Conservation (phyloP, 495 filamentous ascomycete species). For the Aspergillus bertholletiae region DNA sequence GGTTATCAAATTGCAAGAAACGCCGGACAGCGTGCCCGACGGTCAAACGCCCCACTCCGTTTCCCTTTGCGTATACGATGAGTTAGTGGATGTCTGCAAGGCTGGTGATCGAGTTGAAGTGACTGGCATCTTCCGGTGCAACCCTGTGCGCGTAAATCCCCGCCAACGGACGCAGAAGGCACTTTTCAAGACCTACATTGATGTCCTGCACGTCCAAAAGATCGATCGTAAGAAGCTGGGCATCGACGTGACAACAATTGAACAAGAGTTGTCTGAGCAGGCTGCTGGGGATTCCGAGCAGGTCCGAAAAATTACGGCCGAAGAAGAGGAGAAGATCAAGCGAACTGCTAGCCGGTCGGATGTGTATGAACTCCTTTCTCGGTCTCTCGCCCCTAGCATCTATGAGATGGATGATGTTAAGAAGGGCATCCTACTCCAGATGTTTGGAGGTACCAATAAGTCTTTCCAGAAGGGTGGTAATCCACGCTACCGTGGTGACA, state of each 20-base stretch:
- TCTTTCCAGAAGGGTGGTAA: conserved; percentile 94
- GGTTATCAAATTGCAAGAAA: conserved; percentile 98
- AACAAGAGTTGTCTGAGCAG: conserved; percentile 77
- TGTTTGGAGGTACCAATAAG: conserved; percentile 99
- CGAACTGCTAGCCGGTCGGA: conserved; percentile 76
- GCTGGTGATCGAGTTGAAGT: conserved; percentile 95
- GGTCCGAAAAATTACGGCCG: conserved; percentile 76
- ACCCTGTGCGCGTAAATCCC: conserved; percentile 92
- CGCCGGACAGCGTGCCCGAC: conserved; percentile 87
- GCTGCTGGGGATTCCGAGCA: conserved; percentile 73
- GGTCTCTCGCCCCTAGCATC: conserved; percentile 89
- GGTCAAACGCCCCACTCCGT: conserved; percentile 98
- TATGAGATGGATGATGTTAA: conserved; percentile 99
- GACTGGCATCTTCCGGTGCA: conserved; percentile 94
- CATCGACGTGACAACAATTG: conserved; percentile 83
- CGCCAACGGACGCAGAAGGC: conserved; percentile 88
- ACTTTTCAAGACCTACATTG: conserved; percentile 96
- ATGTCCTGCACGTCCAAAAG: conserved; percentile 94
- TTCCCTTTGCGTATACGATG: conserved; percentile 93
- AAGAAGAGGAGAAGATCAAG: conserved; percentile 88
- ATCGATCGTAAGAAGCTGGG: conserved; percentile 92
- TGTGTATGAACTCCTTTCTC: conserved; percentile 88
- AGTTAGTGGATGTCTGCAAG: conserved; percentile 95
- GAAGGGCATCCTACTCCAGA: conserved; percentile 92
- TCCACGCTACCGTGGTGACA: conserved; percentile 93